Evolutionary conservation across 805 yeast genomes (phyloP), one percentile per base, ranked within the genome.

Genomic region (Starmerella lactis-condensi): DNA sequence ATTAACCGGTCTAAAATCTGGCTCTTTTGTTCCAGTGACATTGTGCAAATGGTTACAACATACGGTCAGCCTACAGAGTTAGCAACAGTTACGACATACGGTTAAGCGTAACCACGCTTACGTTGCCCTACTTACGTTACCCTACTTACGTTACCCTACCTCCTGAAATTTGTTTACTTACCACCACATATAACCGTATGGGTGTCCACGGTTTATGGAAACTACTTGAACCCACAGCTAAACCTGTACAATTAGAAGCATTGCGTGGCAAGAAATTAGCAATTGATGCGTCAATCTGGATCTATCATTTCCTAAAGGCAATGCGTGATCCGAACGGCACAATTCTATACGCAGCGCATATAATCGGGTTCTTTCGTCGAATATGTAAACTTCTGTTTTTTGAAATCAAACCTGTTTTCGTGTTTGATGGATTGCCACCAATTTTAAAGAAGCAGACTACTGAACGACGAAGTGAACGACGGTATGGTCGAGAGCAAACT

Each of bases 201-300:
- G 99, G 99, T 58, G 99, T 89, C 28, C 79, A 78, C 45, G 77
- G 89, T 6, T 65, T 89, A 29, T 89, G 99, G 99, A 81, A 73
- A 30, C 71, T 89, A 8, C 61, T 85, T 2, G 91, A 81, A 5
- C 91, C 94, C 0, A 68, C 85, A 0, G 89, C 96, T 0, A 62
- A 76, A 30, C 94, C 99, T 0, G 93, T 89, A 2, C 64, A 85
- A 32, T 62, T 89, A 18, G 96, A 85, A 50, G 72, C 91, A 0
- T 61, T 89, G 22, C 66, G 76, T 15, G 71, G 82, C 35, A 75
- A 74, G 48, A 61, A 65, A 32, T 58, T 89, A 44, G 98, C 98
- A 0, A 85, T 89, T 6, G 99, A 89, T 60, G 99, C 98, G 1
- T 85, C 96, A 2, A 89, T 89, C 40, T 89, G 99, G 99, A 76